A percentile compares a stretch with the other conserved stretches of the same genome.
These are phyloP conservation scores for Hydnomerulius pinastri DNA, from an alignment of 768 basidiomycete species.

Conservation along the genomic window DNA sequence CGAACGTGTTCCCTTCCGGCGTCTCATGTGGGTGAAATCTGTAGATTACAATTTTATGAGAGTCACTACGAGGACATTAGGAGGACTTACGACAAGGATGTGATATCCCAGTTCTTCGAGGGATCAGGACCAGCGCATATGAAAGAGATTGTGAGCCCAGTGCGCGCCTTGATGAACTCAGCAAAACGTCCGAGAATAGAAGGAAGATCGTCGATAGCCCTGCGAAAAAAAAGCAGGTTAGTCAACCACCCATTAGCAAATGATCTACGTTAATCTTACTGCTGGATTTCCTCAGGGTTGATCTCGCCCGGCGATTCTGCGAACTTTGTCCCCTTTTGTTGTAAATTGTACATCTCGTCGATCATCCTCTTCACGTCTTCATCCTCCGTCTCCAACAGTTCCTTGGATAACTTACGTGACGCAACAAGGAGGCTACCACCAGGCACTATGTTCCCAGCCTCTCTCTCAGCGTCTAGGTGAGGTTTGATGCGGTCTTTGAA, in stretches of 20 bases:
- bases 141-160: not conserved
- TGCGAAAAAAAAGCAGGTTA: no score
- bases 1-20: not conserved
- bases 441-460: not conserved
- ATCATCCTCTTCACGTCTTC: not conserved
- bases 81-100: not conserved
- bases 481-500: conserved; percentile 2
- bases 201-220: conserved; percentile 3
- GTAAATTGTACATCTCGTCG: not conserved
- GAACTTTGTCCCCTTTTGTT: not conserved
- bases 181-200: not conserved
- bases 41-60: no score
- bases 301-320: not conserved
- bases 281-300: not conserved
- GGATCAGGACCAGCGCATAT: conserved; percentile 4
- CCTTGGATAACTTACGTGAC: not conserved
- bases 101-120: conserved; percentile 3
- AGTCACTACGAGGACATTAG: not conserved
- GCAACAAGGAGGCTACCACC: not conserved
- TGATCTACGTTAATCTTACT: not conserved
- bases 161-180: not conserved
- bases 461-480: not conserved
- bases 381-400: not conserved
- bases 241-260: not conserved
- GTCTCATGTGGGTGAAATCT: conserved; percentile 3